Base-by-base conservation (phyloP, 176 grass and related monocot genomes). In the Echinochloa phyllopogon region DNA sequence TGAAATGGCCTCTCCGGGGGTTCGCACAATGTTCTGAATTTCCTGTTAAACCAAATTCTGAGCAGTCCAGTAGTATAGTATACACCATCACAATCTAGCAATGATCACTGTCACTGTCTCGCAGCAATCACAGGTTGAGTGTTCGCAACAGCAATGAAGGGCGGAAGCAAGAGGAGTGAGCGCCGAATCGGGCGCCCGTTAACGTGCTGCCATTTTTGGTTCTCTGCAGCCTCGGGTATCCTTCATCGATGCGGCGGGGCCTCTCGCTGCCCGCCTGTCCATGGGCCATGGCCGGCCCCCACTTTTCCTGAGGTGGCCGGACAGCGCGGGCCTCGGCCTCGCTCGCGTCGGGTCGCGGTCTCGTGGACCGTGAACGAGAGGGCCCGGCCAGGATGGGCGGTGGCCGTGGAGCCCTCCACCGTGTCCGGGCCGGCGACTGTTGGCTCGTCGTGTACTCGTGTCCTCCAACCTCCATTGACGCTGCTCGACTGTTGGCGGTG, bases 121-220 rank as follows among this genome's bases (percentile, higher is more conserved):
- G 6, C 67, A 63, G 71, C 71, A n/a, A 52, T 33, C 38, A 8
- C 11, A 2, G 41, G 25, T 29, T 15, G 11, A 60, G 20, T 20
- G 51, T 15, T 44, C 25, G 69, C 53, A 47, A 33, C 55, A 5
- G 69, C 57, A 65, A 52, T 42, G 82, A 65, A 53, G n/a, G n/a
- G n/a, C n/a, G 21, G 21, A 42, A 41, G 82, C 70, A 57, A 4
- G 47, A 62, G 43, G 20, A 41, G 43, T 6, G 69, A 74, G 81
- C 23, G 71, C 58, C 45, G 57, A 52, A 40, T 23, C 18, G n/a
- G 43, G 55, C 69, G 10, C n/a, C 14, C 57, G 42, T 10, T 64
- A 65, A 75, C 57, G 6, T 17, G 82, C 70, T 84, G 82, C 82
- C 44, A 62, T 84, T 42, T 52, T 75, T 41, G 81, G 82, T 64